Conservation (phyloP, 768 basidiomycete genomes). For the Tricholomella constricta region DNA sequence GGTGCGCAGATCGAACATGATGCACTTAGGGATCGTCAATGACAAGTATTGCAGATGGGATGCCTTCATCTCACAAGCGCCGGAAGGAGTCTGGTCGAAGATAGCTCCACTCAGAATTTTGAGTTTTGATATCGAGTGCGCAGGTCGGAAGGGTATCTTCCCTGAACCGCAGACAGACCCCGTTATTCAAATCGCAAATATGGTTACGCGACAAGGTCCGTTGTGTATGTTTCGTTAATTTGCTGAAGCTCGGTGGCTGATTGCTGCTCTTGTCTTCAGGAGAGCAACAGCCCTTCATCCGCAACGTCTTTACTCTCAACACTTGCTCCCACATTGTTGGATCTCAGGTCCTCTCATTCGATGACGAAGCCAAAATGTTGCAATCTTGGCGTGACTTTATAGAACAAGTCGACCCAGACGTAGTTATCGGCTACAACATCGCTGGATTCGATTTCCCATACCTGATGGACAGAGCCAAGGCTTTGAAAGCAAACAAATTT, state of each 20-base stretch:
- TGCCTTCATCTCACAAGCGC: slow-evolving; percentile 83
- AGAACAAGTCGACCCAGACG: slow-evolving; percentile 88
- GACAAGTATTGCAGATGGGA: slow-evolving; percentile 59
- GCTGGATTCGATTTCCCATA: slow-evolving; percentile 96
- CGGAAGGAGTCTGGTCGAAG: slow-evolving; percentile 90
- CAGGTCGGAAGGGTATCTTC: slow-evolving; percentile 96
- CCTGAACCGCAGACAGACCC: slow-evolving; percentile 90
- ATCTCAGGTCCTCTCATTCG: slow-evolving; percentile 89
- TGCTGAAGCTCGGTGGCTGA: background rate
- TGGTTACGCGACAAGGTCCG: slow-evolving; percentile 97
- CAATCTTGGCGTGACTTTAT: slow-evolving; percentile 89
- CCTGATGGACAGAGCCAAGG: slow-evolving; percentile 87
- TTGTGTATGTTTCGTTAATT: background rate
- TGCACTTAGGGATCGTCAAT: background rate
- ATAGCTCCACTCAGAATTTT: slow-evolving; percentile 93
- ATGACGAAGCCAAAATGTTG: slow-evolving; percentile 75
- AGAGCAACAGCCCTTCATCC: slow-evolving; percentile 89
- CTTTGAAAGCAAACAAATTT: slow-evolving; percentile 70
- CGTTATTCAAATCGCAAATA: slow-evolving; percentile 98
- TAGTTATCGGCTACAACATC: slow-evolving; percentile 96
- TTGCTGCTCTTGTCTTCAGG: slow-evolving; percentile 59
- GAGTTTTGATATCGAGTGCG: slow-evolving; percentile 99
- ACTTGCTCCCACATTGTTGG: slow-evolving; percentile 95
- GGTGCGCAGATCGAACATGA: slow-evolving; percentile 42
- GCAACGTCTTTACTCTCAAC: slow-evolving; percentile 95